Evolutionary conservation across 2,329 filamentous ascomycete genomes (phyloP), one percentile per base, ranked within the genome.

Genomic region (Phialophora macrospora): DNA sequence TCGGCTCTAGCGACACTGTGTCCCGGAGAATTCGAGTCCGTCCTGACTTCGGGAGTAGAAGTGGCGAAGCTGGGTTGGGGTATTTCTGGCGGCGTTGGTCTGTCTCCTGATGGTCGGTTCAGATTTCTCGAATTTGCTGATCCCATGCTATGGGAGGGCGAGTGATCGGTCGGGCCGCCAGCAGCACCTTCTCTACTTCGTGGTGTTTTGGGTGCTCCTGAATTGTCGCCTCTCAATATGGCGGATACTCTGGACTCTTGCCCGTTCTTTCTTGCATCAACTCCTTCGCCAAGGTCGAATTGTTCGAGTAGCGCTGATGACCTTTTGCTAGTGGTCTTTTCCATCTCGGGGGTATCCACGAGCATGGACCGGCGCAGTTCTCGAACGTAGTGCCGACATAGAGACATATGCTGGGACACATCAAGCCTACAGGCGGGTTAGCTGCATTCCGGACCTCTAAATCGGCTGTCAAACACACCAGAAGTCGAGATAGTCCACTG

Each of bases 401-500:
- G 85, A 24, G 94, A 97, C 90, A 98, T 97, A 80, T 99, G 95
- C 77, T 99, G 95, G 17, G 95, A 94, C 66, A 99, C 95, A 88
- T 99, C 95, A 73, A 99, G 92, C 95, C 94, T 98, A 41, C 7
- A 44, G 20, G 41, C 24, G 54, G 17, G 52, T 66, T 46, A 62
- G 62, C 17, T 60, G 5, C 32, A 7, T 34, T 4, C 9, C 3
- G 12, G 14, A 17, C 12, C n/a, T 28, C 14, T 7, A 22, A 3
- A 12, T n/a, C 20, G n/a, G 30, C 8, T 9, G n/a, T 12, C 12
- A 34, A 55, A 76, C 87, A 65, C 82, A 98, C 95, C 96, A 99
- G 79, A 99, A 99, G 77, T 99, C 95, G 49, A 99, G 83, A 74
- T 99, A 99, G 75, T 99, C 95, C 12, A 99, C 95, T 7, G 94